These are phyloP conservation scores for Arthrinium phaeospermum DNA, from an alignment of 2,329 filamentous ascomycete genomes.

Conservation along the genomic window DNA sequence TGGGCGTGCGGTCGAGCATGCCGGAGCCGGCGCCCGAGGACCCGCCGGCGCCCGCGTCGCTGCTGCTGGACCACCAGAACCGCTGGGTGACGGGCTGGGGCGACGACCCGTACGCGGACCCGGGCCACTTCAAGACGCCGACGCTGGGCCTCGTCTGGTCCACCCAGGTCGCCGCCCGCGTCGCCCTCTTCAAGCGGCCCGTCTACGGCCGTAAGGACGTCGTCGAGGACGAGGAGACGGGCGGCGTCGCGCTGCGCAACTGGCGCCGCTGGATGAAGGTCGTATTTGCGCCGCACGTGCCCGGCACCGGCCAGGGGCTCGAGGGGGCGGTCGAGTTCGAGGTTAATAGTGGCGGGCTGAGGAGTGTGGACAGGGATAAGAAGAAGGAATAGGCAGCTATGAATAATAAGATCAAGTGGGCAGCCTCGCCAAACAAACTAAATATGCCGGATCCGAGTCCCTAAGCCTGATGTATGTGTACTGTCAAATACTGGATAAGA, in stretches of 20 bases:
- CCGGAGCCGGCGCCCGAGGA: slow-evolving; percentile 39
- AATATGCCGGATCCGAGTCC: background rate
- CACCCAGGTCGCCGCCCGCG: slow-evolving; percentile 82
- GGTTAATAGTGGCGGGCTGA: slow-evolving; percentile 71
- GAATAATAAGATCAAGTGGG: background rate
- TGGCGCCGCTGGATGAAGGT: slow-evolving; percentile 85
- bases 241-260: slow-evolving; percentile 50
- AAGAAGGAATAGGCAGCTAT: background rate
- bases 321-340: slow-evolving; percentile 72
- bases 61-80: slow-evolving; percentile 87
- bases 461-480: background rate
- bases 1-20: slow-evolving; percentile 41
- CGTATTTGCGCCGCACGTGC: slow-evolving; percentile 83
- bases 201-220: slow-evolving; percentile 48
- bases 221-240: slow-evolving; percentile 40
- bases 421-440: background rate
- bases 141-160: slow-evolving; percentile 89
- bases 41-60: slow-evolving; percentile 52
- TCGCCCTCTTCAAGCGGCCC: slow-evolving; percentile 79
- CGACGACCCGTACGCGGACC: slow-evolving; percentile 60
- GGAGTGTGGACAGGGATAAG: slow-evolving; percentile 37
- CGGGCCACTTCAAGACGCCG: slow-evolving; percentile 74
- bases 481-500: background rate
- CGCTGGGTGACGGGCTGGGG: slow-evolving; percentile 97
- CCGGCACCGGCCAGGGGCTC: slow-evolving; percentile 54